Conservation (phyloP, 129 eudicot genomes). For the Centella asiatica region DNA sequence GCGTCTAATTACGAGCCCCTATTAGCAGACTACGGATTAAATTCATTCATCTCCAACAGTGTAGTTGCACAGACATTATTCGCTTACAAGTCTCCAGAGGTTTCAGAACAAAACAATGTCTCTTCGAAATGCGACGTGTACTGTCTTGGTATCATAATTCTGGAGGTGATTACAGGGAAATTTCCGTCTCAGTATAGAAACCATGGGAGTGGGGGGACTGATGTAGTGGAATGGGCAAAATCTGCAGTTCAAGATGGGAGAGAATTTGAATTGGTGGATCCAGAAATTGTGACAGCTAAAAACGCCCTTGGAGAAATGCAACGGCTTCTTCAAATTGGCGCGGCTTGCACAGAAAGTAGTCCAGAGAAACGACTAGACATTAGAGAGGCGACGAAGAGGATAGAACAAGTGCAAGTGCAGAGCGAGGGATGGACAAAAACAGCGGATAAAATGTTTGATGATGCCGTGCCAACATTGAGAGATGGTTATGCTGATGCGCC, state of each 20-base stretch:
- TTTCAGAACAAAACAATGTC: slow-evolving; percentile 19
- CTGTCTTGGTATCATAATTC: slow-evolving; percentile 58
- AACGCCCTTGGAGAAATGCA: slow-evolving; percentile 26
- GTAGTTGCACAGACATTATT: slow-evolving; percentile 27
- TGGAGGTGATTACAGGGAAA: slow-evolving; percentile 61
- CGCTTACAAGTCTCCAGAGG: slow-evolving; percentile 70
- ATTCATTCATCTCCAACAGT: slow-evolving; percentile 16
- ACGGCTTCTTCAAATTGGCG: slow-evolving; percentile 46
- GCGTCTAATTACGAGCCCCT: slow-evolving; percentile 40
- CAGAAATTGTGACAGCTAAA: slow-evolving; percentile 29
- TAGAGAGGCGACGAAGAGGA: slow-evolving; percentile 35
- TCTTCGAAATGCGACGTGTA: slow-evolving; percentile 60
- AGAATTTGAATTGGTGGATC: slow-evolving; percentile 47
- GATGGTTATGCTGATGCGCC: slow-evolving; percentile 15
- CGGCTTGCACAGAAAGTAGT: slow-evolving; percentile 37
- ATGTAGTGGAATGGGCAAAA: slow-evolving; percentile 47
- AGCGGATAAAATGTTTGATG: not conserved
- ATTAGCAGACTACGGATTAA: slow-evolving; percentile 46
- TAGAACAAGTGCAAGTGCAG: too few relatives aligned
- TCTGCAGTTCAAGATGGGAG: slow-evolving; percentile 48
- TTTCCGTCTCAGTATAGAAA: slow-evolving; percentile 43
- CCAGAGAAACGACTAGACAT: slow-evolving; percentile 40
- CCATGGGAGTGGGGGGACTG: slow-evolving; percentile 46
- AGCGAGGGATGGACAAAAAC: not conserved
- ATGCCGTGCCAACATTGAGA: not conserved